Conservation (phyloP, 2,329 filamentous ascomycete species). For the Colletotrichum liriopes region DNA sequence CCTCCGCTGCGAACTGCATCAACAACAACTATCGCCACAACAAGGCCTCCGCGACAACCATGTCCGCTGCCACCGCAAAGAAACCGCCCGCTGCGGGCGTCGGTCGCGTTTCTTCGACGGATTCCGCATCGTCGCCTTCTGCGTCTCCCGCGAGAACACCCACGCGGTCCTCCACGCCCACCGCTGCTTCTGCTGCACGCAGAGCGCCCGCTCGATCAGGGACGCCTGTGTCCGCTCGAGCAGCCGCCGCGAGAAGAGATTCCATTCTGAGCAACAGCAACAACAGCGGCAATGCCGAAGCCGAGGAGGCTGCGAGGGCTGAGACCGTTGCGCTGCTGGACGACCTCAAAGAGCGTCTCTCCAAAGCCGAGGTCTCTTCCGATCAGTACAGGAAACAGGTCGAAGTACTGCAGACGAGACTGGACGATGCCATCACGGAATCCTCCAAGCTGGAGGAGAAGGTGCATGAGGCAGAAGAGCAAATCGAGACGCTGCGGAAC, state of each 20-base stretch:
- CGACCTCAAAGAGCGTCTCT: slow-evolving; percentile 86
- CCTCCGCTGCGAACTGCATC: slow-evolving; percentile 26
- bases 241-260: slow-evolving; percentile 74
- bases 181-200: slow-evolving; percentile 64
- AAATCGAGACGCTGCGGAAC: slow-evolving; percentile 84
- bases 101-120: slow-evolving; percentile 61
- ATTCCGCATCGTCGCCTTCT: slow-evolving; percentile 50
- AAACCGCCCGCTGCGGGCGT: slow-evolving; percentile 66
- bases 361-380: slow-evolving; percentile 83
- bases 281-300: slow-evolving; percentile 62
- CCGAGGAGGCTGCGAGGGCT: slow-evolving; percentile 82
- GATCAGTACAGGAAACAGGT: slow-evolving; percentile 88
- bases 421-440: slow-evolving; percentile 88
- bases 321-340: slow-evolving; percentile 86
- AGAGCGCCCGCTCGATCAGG: slow-evolving; percentile 76
- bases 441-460: slow-evolving; percentile 90
- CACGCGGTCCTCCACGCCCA: slow-evolving; percentile 65
- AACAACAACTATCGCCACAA: slow-evolving; percentile 53
- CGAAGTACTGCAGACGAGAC: slow-evolving; percentile 85
- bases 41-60: slow-evolving; percentile 49
- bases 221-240: slow-evolving; percentile 81
- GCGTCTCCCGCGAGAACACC: slow-evolving; percentile 50
- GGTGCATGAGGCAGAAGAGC: slow-evolving; percentile 88
- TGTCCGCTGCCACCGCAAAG: slow-evolving; percentile 69
- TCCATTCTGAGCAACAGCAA: slow-evolving; percentile 59